Conservation (phyloP, 2,329 filamentous ascomycete genomes). For the Dactylellina leptospora region DNA sequence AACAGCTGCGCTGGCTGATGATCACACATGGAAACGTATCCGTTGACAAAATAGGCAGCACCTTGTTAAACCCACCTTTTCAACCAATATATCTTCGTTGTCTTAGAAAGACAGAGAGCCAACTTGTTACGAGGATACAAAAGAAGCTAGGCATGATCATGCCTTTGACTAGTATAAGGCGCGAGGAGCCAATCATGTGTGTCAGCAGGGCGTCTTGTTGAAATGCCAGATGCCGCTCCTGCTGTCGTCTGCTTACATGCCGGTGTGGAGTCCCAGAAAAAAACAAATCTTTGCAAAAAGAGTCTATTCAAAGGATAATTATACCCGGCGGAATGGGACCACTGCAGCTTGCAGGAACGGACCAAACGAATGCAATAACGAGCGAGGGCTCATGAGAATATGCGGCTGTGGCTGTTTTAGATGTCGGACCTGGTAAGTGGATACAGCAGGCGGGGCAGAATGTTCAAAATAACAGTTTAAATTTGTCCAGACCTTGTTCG, state of each 20-base stretch:
- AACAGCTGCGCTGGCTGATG: not conserved
- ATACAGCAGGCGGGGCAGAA: not conserved
- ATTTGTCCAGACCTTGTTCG: not conserved
- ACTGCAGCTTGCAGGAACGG: no score
- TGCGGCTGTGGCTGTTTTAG: conserved; percentile 46
- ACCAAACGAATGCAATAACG: conserved; percentile 19
- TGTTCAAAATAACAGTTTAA: conserved; percentile 6
- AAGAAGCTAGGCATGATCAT: conserved; percentile 12
- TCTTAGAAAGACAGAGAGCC: conserved; percentile 5
- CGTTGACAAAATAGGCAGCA: conserved; percentile 33
- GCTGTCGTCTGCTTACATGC: conserved; percentile 28
- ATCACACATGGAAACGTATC: conserved; percentile 13
- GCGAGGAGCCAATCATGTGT: conserved; percentile 31
- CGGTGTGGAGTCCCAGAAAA: not conserved
- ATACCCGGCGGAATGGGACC: not conserved
- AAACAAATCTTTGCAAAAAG: not conserved
- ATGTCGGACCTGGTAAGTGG: conserved; percentile 11
- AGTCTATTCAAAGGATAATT: conserved; percentile 3
- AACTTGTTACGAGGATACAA: conserved; percentile 10
- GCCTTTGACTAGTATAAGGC: not conserved
- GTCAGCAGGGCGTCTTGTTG: conserved; percentile 14
- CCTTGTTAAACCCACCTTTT: no score
- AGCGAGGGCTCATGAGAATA: conserved; percentile 1
- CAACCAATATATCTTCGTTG: not conserved
- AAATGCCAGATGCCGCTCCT: conserved; percentile 41